Evolutionary conservation across 2,329 filamentous ascomycete genomes (phyloP).

Genomic region (Aaosphaeria pasadenensis): DNA sequence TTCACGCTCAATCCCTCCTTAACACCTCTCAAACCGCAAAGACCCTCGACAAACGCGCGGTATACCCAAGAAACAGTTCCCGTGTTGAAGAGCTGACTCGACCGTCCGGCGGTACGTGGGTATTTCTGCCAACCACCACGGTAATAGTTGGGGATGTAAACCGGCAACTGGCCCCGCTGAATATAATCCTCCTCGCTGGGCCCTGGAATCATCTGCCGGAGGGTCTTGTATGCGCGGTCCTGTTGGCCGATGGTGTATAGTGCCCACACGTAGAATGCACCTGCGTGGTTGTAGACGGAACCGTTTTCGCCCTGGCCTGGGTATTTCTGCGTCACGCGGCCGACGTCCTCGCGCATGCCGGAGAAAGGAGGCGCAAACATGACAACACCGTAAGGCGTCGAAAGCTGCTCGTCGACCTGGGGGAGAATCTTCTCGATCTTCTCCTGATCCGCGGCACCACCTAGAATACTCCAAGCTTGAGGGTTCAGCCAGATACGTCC

Average conservation of each 20-base stretch:
- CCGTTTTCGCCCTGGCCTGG: conserved; percentile 58
- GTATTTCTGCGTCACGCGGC: conserved; percentile 58
- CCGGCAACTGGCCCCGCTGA: conserved; percentile 54
- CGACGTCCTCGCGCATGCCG: conserved; percentile 57
- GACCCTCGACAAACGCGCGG: conserved; percentile 53
- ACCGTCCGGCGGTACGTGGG: conserved; percentile 54
- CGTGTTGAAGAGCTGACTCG: conserved; percentile 58
- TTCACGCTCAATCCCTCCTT: conserved; percentile 45
- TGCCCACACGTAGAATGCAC: conserved; percentile 54
- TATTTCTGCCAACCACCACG: conserved; percentile 50
- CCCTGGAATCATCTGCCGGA: conserved; percentile 55
- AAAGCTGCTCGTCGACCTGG: conserved; percentile 51
- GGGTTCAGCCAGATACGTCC: conserved; percentile 60
- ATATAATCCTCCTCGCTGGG: conserved; percentile 51
- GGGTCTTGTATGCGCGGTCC: conserved; percentile 50
- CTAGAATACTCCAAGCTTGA: conserved; percentile 55
- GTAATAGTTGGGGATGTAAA: conserved; percentile 61
- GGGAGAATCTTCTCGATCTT: conserved; percentile 47
- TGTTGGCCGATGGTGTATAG: conserved; percentile 51
- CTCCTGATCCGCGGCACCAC: conserved; percentile 47
- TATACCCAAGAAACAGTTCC: conserved; percentile 58
- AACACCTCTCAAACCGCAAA: conserved; percentile 54
- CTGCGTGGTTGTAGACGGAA: conserved; percentile 58
- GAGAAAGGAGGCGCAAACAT: conserved; percentile 58
- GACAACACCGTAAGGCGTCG: conserved; percentile 52